These are phyloP conservation scores for Clonostachys chloroleuca DNA, from an alignment of 2,329 filamentous ascomycete genomes.

Conservation along the genomic window DNA sequence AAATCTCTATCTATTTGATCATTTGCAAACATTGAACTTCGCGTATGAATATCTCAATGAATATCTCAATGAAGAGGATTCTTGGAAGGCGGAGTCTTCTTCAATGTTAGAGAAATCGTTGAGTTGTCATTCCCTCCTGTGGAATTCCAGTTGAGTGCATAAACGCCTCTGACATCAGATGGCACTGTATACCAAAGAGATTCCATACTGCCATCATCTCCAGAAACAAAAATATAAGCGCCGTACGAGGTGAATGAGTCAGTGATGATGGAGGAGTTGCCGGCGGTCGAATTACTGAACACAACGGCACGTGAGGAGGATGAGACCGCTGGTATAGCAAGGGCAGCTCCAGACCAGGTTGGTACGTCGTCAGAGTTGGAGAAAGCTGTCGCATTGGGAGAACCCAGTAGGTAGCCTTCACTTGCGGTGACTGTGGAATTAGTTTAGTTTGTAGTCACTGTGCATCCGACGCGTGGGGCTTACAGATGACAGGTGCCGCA, in stretches of 20 bases:
- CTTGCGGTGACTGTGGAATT: neutral
- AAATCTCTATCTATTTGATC: too few relatives aligned
- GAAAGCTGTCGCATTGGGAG: neutral
- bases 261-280: neutral
- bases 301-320: neutral
- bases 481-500: too few relatives aligned
- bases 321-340: neutral
- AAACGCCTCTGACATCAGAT: neutral
- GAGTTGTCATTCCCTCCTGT: neutral
- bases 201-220: neutral
- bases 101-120: too few relatives aligned
- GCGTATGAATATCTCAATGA: too few relatives aligned
- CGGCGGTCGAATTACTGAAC: neutral
- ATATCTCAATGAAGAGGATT: too few relatives aligned
- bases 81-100: too few relatives aligned
- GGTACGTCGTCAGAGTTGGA: neutral
- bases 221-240: neutral
- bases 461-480: too few relatives aligned
- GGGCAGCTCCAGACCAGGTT: neutral
- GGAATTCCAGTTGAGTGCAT: neutral
- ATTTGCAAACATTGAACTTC: too few relatives aligned
- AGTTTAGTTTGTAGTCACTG: too few relatives aligned
- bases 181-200: neutral
- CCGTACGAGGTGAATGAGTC: neutral
- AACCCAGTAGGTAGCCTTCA: neutral